These are phyloP conservation scores for Peronospora farinosa DNA, from an alignment of 352 stramenopile genomes.

Conservation along the genomic window DNA sequence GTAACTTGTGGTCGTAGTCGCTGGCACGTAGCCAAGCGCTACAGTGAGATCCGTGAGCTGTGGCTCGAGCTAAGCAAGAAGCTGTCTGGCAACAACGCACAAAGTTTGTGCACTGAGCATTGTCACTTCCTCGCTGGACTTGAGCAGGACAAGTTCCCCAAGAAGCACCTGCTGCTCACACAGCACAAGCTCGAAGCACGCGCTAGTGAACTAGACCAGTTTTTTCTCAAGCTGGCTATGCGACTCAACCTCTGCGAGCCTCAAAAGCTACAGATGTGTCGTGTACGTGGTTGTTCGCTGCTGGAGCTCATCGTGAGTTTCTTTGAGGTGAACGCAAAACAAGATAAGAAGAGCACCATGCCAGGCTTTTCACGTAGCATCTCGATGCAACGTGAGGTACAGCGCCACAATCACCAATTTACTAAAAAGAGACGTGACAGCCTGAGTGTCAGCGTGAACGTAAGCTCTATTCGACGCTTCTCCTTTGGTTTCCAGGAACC, in stretches of 20 bases:
- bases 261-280: constrained; percentile 37
- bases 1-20: constrained; percentile 37
- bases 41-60: constrained; percentile 71
- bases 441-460: constrained; percentile 11
- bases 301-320: constrained; percentile 42
- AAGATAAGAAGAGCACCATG: constrained; percentile 9
- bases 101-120: constrained; percentile 38
- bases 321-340: constrained; percentile 35
- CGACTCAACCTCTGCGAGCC: constrained; percentile 59
- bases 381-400: constrained; percentile 23
- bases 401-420: constrained; percentile 25
- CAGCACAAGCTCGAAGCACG: constrained; percentile 53
- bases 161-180: constrained; percentile 66
- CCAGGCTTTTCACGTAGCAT: constrained; percentile 22
- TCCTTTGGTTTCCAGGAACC: constrained; percentile 18
- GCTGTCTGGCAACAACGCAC: constrained; percentile 22
- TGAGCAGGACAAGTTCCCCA: constrained; percentile 70
- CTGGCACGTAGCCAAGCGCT: constrained; percentile 55
- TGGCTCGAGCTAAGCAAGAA: constrained; percentile 43
- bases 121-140: constrained; percentile 63
- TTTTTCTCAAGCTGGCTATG: constrained; percentile 62
- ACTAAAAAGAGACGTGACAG: constrained; percentile 26
- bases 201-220: constrained; percentile 44
- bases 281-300: constrained; percentile 37
- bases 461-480: constrained; percentile 19